phyloP scores from a whole-genome alignment of 352 stramenopile genomes.

The Phytophthora sp. region DNA sequence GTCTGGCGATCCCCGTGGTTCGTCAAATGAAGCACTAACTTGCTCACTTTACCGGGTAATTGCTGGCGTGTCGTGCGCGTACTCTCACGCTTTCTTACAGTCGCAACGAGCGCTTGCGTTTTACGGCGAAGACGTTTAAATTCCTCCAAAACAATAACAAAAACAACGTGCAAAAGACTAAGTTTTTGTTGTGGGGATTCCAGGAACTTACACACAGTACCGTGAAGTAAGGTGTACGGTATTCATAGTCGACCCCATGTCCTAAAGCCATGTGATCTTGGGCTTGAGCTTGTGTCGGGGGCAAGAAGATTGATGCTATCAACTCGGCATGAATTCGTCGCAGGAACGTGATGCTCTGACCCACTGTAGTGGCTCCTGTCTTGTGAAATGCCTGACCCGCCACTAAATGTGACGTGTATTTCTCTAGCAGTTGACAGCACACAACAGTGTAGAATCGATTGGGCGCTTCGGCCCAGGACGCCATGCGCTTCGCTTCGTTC shows the following conservation, averaged over 20 bases:
- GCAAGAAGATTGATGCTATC: constrained; percentile 60
- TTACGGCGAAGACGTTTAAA: constrained; percentile 62
- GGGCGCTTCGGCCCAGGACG: constrained; percentile 67
- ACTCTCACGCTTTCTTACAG: constrained; percentile 60
- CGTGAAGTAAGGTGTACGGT: constrained; percentile 66
- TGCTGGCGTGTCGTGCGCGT: constrained; percentile 45
- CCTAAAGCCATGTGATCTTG: constrained; percentile 17
- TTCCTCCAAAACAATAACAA: too few species aligned
- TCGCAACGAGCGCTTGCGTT: constrained; percentile 55
- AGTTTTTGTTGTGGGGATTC: too few species aligned
- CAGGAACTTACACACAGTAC: constrained; percentile 24
- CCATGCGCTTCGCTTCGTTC: constrained; percentile 78
- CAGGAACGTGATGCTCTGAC: constrained; percentile 56
- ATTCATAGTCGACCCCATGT: constrained; percentile 33
- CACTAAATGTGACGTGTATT: constrained; percentile 54
- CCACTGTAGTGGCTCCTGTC: constrained; percentile 21
- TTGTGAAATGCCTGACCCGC: constrained; percentile 15
- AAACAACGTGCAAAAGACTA: too few species aligned
- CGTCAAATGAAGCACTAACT: constrained; percentile 35
- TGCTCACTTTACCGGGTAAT: constrained; percentile 52
- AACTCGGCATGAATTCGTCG: constrained; percentile 60
- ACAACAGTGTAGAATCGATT: constrained; percentile 81
- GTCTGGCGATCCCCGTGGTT: constrained; percentile 22
- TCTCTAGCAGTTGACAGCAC: constrained; percentile 71
- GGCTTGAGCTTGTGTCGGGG: constrained; percentile 25